A percentile compares a stretch with the other conserved stretches of the same genome.
phyloP scores from a whole-genome alignment of 179 eudicot genomes.

The Actinidia chinensis region DNA sequence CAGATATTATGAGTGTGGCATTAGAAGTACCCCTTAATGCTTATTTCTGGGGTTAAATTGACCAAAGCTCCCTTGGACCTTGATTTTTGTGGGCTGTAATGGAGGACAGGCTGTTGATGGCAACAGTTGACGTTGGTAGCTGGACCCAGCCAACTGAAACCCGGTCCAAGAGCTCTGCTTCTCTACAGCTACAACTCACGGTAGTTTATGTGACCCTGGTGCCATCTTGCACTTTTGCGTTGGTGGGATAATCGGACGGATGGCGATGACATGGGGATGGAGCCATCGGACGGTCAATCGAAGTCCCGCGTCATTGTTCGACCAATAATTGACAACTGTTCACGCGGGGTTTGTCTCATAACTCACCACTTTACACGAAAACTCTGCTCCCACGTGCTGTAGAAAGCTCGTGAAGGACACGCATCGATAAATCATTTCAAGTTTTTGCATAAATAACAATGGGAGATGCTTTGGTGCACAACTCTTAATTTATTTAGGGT shows the following conservation, averaged over 20 bases:
- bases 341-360: slow-evolving; percentile 2
- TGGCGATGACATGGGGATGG: not conserved
- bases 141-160: not conserved
- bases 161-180: not conserved
- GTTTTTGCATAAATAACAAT: too few species aligned
- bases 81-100: too few species aligned
- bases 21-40: too few species aligned
- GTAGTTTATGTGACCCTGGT: not conserved
- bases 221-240: not conserved
- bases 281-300: not conserved
- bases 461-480: too few species aligned
- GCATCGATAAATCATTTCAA: not conserved
- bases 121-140: not conserved
- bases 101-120: too few species aligned
- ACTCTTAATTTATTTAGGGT: too few species aligned
- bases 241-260: not conserved
- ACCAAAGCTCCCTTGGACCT: not conserved
- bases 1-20: too few species aligned
- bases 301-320: not conserved
- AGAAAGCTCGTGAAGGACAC: not conserved
- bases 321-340: not conserved
- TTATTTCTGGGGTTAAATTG: not conserved
- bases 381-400: not conserved
- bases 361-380: not conserved
- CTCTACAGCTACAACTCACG: not conserved